Evolutionary conservation across 805 yeast genomes (phyloP).

Genomic region (Candida silvicultrix): DNA sequence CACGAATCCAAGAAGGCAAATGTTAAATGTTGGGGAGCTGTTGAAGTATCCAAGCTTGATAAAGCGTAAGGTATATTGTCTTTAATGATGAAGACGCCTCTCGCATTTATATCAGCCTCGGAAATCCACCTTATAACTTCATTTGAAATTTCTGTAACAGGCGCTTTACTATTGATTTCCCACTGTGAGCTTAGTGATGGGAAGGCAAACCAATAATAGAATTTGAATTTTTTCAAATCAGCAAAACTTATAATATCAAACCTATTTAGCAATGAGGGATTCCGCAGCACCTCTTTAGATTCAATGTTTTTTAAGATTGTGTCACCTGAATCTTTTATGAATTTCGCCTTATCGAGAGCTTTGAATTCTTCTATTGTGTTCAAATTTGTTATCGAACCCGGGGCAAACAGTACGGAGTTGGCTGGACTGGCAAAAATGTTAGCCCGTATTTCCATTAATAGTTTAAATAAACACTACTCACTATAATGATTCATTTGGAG

Average conservation of each 20-base stretch:
- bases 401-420: conserved; percentile 15
- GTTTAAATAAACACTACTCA: neutral
- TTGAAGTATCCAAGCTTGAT: conserved; percentile 14
- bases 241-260: conserved; percentile 65
- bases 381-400: conserved; percentile 49
- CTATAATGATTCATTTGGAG: conserved; percentile 8
- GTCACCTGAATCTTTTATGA: conserved; percentile 39
- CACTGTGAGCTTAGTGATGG: conserved; percentile 60
- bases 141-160: conserved; percentile 6
- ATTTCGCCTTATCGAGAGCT: conserved; percentile 50
- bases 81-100: conserved; percentile 24
- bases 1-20: conserved; percentile 36
- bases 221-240: conserved; percentile 83
- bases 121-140: conserved; percentile 8
- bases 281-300: conserved; percentile 26
- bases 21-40: conserved; percentile 7
- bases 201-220: conserved; percentile 84
- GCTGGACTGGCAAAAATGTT: conserved; percentile 7
- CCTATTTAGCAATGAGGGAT: conserved; percentile 34
- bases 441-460: neutral
- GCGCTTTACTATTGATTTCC: conserved; percentile 19
- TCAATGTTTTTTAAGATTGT: conserved; percentile 23
- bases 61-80: conserved; percentile 11
- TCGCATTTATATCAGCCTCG: conserved; percentile 10
- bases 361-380: conserved; percentile 89